Evolutionary conservation across 176 grass and related monocot genomes (phyloP).

Genomic region (Oropetium thomaeum): DNA sequence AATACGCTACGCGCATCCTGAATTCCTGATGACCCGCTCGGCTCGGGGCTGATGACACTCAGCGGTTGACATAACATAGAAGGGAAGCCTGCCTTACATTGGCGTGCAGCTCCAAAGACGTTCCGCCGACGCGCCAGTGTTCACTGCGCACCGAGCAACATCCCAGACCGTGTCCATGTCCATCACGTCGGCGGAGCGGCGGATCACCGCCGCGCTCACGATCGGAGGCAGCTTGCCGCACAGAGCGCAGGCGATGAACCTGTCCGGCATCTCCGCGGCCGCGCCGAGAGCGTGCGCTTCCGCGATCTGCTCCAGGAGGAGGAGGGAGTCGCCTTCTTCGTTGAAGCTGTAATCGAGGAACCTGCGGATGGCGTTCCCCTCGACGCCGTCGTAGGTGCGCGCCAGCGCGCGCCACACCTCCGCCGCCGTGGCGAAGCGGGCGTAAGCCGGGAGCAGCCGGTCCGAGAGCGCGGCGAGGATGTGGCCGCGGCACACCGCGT

Average conservation of each 20-base stretch:
- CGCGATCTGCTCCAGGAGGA: not conserved
- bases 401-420: conserved; percentile 29
- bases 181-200: no score
- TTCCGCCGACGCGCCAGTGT: not conserved
- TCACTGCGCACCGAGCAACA: not conserved
- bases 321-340: not conserved
- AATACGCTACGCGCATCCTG: no score
- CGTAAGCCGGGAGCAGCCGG: conserved; percentile 29
- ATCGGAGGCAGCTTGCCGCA: not conserved
- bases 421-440: conserved; percentile 8
- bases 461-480: conserved; percentile 35
- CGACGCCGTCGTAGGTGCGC: no score
- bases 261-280: not conserved
- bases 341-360: not conserved
- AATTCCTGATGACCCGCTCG: no score
- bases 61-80: no score
- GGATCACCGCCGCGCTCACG: not conserved
- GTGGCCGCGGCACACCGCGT: conserved; percentile 41
- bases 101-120: not conserved
- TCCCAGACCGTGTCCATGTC: not conserved
- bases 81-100: no score
- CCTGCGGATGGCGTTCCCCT: no score
- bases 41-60: no score
- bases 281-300: not conserved
- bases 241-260: not conserved